Conservation (phyloP, 1,284 basidiomycete genomes). For the Mycena citricolor region DNA sequence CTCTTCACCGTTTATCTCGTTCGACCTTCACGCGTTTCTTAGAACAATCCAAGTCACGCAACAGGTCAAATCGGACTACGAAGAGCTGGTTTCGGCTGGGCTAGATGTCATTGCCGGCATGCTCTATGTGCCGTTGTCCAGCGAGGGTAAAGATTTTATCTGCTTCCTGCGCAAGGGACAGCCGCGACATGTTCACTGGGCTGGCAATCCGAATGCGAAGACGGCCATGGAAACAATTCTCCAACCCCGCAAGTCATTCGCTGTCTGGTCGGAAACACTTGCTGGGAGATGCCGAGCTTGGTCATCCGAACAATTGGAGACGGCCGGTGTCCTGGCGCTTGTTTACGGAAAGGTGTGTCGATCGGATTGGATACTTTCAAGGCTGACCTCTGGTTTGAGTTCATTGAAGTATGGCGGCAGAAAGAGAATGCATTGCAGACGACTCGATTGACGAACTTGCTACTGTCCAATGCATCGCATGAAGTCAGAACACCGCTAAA, state of each 20-base stretch:
- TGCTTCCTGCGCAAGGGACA: constrained; percentile 82
- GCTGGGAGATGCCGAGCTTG: constrained; percentile 73
- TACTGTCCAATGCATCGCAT: constrained; percentile 88
- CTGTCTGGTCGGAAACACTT: constrained; percentile 79
- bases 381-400: constrained; percentile 41
- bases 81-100: constrained; percentile 72
- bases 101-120: constrained; percentile 78
- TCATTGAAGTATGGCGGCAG: constrained; percentile 88
- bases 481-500: constrained; percentile 40
- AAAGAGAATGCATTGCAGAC: constrained; percentile 78
- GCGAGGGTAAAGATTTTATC: constrained; percentile 76
- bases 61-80: constrained; percentile 70
- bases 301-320: constrained; percentile 89
- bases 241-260: constrained; percentile 81
- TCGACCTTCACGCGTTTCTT: constrained; percentile 7
- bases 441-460: constrained; percentile 76
- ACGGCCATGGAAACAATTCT: constrained; percentile 41
- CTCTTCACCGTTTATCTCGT: background rate
- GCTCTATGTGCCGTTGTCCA: constrained; percentile 76
- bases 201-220: constrained; percentile 70
- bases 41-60: constrained; percentile 69
- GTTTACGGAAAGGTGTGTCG: constrained; percentile 71
- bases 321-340: constrained; percentile 81
- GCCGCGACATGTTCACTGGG: constrained; percentile 73
- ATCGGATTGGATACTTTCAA: too few species aligned